Evolutionary conservation across 2,329 filamentous ascomycete species (phyloP), one percentile per base, ranked within the genome.

Genomic region (Colletotrichum euphorbiae): DNA sequence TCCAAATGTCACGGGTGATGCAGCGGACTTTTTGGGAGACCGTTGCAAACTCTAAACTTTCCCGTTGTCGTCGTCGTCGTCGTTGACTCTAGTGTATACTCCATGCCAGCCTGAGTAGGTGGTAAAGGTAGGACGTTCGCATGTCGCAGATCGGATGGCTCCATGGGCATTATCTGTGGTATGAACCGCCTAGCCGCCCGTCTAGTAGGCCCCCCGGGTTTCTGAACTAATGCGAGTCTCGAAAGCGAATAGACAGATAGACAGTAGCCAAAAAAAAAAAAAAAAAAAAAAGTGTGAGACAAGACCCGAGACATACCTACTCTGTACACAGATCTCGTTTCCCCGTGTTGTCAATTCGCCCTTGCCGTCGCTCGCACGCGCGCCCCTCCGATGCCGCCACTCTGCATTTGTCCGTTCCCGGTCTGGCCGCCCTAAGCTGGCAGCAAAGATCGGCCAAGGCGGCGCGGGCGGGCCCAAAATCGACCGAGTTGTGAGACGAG

Each of bases 361-460:
- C 4, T 28, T 28, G 6, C 24, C 24, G 24, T 50, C 24, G 12
- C 11, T 6, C 13, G 6, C 17, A 31, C 11, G 28, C 28, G 6
- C 28, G 28, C 28, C 6, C 28, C 28, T 8, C 21, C 8, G 52
- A 31, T 48, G 38, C 28, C 58, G 36, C 57, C 40, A 50, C 50
- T 54, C 56, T 61, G n/a, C 15, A 55, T 55, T 17, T 40, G 42
- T 62, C 50, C 36, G 11, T 38, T 15, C 9, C 36, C 36, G 3
- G 36, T 17, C 40, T 40, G 50, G 40, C 57, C 28, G 33, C 48
- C 24, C 19, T 11, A 46, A 13, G 19, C 28, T 28, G 28, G 28
- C 28, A 28, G 6, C 1, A 28, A 28, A 51, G 42, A 19, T 63
- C 64, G 64, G 64, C 64, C 64, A 67, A 67, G 64, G 51, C 64